Percentiles rank a stretch among this genome's conserved stretches.
phyloP scores from a whole-genome alignment of 768 basidiomycete species.

The Cantharellus cinnabarinus region DNA sequence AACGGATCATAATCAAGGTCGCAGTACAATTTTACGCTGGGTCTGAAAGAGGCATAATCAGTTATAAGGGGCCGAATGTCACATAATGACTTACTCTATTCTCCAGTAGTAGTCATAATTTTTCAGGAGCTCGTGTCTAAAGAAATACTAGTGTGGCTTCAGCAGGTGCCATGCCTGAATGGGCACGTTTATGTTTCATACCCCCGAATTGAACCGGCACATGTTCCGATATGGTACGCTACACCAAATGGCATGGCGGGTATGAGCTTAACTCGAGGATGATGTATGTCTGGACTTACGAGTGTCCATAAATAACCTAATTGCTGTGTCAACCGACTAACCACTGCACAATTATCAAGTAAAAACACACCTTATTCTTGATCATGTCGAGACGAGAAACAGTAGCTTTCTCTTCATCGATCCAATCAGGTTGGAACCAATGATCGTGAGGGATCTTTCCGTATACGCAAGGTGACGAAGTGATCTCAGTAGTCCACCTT shows the following conservation, averaged over 20 bases:
- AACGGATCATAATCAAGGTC: slow-evolving; percentile 62
- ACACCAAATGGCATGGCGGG: slow-evolving; percentile 8
- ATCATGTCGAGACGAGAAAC: slow-evolving; percentile 41
- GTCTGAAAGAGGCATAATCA: slow-evolving; percentile 22
- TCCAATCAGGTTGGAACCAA: slow-evolving; percentile 61
- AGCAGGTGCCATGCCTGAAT: neutral
- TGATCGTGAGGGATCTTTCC: slow-evolving; percentile 38
- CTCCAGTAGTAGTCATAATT: slow-evolving; percentile 80
- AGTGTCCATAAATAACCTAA: slow-evolving; percentile 9
- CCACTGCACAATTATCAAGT: slow-evolving; percentile 2
- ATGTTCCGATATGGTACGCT: slow-evolving; percentile 60
- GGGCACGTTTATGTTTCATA: slow-evolving; percentile 19
- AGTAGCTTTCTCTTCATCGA: slow-evolving; percentile 51
- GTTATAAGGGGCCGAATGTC: neutral
- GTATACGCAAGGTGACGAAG: slow-evolving; percentile 40
- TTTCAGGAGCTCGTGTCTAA: slow-evolving; percentile 52
- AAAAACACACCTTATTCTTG: slow-evolving; percentile 24
- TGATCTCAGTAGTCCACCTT: slow-evolving; percentile 28
- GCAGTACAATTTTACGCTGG: slow-evolving; percentile 63
- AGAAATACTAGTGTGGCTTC: slow-evolving; percentile 43
- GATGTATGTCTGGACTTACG: neutral
- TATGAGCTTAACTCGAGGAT: neutral
- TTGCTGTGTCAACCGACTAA: neutral
- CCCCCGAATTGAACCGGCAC: slow-evolving; percentile 89
- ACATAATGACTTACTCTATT: slow-evolving; percentile 39